Evolutionary conservation across 23 red algal species (phyloP).

Genomic region (Cyanidiococcus yangmingshanensis): DNA sequence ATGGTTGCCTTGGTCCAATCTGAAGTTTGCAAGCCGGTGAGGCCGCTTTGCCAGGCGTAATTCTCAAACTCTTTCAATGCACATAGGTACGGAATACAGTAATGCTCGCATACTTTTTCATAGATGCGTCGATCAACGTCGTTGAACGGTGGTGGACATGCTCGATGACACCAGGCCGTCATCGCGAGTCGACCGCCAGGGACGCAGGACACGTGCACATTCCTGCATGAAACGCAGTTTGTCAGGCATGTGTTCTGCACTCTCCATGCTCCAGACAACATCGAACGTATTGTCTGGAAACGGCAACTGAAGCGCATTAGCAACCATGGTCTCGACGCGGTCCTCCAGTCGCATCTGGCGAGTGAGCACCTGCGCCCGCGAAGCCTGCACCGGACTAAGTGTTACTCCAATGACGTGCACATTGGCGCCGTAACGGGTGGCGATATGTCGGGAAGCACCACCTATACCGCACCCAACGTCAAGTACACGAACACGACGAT

Average conservation of each 20-base stretch:
- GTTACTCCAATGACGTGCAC: constrained; percentile 71
- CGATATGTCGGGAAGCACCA: constrained; percentile 77
- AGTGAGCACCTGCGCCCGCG: constrained; percentile 57
- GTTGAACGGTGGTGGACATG: constrained; percentile 44
- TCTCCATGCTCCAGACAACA: constrained; percentile 86
- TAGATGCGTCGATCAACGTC: constrained; percentile 48
- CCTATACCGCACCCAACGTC: constrained; percentile 97
- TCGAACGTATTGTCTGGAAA: constrained; percentile 76
- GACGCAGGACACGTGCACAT: constrained; percentile 56
- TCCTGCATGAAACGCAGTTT: constrained; percentile 69
- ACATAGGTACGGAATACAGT: constrained; percentile 56
- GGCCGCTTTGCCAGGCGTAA: constrained; percentile 35
- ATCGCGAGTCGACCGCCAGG: constrained; percentile 54
- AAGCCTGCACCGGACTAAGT: constrained; percentile 61
- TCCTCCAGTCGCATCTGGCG: constrained; percentile 30
- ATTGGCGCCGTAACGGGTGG: constrained; percentile 37
- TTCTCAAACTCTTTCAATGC: constrained; percentile 58
- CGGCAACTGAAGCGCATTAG: constrained; percentile 47
- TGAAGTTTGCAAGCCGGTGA: constrained; percentile 28
- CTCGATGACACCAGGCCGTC: constrained; percentile 84
- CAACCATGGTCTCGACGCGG: constrained; percentile 38
- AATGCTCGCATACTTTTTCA: constrained; percentile 59
- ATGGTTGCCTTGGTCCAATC: constrained; percentile 66
- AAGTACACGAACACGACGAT: constrained; percentile 29
- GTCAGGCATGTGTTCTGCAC: constrained; percentile 91